Evolutionary conservation across 2,329 filamentous ascomycete genomes (phyloP), one percentile per base, ranked within the genome.

Genomic region (Fonsecaea nubica): DNA sequence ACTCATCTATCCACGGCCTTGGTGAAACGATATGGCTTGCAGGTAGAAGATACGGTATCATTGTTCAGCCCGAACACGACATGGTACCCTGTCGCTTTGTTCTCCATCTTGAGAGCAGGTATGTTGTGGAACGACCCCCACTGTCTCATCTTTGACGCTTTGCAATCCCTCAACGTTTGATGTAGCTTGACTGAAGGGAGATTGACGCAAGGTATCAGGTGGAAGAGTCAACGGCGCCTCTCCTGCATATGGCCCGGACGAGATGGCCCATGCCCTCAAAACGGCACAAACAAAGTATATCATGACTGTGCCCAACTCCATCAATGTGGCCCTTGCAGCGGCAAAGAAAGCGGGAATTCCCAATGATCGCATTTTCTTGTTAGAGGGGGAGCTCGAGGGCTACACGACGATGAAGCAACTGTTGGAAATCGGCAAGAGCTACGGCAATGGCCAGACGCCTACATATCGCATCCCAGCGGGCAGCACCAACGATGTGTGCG

Each of bases 1-100:
- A 88, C 83, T 0, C 80, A 84, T 64, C 79, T 90, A 21, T 88
- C 86, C 1, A 89, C 87, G 0, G 85, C 86, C 0, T 78, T 90
- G 21, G 81, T 84, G 9, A 83, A 80, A 63, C 80, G 83, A 9
- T 85, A 86, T 77, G 83, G 82, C 1, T 79, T 90, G 36, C 72
- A 81, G 52, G 72, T 80, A 7, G 84, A 84, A 2, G 81, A 90
- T 3, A 86, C 85, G 0, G 82, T 89, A 1, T 81, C 85, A 0
- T 76, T 90, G 1, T 90, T 89, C 77, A 85, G 83, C 62, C 84
- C 84, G 21, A 90, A 90, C 72, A 87, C 85, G 15, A 85, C 90
- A 62, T 90, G 87, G 87, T 90, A 89, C 72, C 87, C 88, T 0
- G 84, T 89, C 3, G 86, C 85, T 10, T 85, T 89, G 80, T 82